Conservation (phyloP, 163 green algal species). For the Chlorella variabilis region DNA sequence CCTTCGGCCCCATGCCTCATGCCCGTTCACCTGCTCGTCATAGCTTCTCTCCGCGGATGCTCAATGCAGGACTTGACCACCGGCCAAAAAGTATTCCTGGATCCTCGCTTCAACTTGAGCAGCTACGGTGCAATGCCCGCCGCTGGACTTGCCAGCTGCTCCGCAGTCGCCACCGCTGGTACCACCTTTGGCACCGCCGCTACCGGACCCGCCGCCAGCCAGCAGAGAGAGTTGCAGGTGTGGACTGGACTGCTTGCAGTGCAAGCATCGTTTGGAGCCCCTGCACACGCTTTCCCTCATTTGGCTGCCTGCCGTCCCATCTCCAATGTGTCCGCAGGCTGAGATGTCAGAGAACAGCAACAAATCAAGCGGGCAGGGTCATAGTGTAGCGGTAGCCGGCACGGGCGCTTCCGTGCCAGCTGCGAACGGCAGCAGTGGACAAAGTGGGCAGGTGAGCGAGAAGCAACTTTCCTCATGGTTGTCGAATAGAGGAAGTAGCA, state of each 20-base stretch:
- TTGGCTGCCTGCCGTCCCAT: not conserved
- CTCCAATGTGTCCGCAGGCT: too few species aligned
- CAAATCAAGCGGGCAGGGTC: not conserved
- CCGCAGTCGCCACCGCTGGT: not conserved
- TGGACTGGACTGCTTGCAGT: not conserved
- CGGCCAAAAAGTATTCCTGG: constrained; percentile 40
- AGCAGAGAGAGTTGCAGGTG: constrained; percentile 3
- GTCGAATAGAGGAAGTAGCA: not conserved
- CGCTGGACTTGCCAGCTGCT: constrained; percentile 2
- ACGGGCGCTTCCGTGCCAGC: too few species aligned
- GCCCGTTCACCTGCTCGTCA: too few species aligned
- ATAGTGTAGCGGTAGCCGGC: not conserved
- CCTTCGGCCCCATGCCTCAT: not conserved
- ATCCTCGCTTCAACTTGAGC: constrained; percentile 41
- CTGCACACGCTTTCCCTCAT: not conserved
- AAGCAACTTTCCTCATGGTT: not conserved
- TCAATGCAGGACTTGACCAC: constrained; percentile 39
- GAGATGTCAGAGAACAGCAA: not conserved
- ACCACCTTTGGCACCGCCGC: not conserved
- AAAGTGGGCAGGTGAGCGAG: not conserved
- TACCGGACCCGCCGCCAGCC: not conserved
- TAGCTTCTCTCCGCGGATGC: too few species aligned
- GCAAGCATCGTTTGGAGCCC: not conserved
- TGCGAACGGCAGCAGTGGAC: not conserved
- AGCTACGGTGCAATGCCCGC: not conserved